phyloP scores from a whole-genome alignment of 805 yeast genomes.

The Zygoascus flipseniorum region DNA sequence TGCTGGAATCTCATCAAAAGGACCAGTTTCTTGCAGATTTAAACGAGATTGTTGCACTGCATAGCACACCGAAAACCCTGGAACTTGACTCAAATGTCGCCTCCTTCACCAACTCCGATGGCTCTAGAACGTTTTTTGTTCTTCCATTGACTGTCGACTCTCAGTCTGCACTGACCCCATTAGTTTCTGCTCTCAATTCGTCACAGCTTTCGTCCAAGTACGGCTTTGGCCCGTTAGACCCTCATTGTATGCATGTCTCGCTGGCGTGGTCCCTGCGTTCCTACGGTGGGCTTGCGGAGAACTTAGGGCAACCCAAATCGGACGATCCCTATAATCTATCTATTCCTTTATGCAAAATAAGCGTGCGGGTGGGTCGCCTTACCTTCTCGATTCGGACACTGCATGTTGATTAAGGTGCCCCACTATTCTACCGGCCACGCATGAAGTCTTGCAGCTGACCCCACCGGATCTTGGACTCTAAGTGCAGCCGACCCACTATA shows the following conservation, averaged over 20 bases:
- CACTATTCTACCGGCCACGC: too few relatives aligned
- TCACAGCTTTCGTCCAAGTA: background rate
- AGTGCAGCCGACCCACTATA: too few relatives aligned
- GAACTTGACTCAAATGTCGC: background rate
- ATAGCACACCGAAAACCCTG: background rate
- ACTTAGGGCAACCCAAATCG: too few relatives aligned
- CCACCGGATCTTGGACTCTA: too few relatives aligned
- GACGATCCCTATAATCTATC: too few relatives aligned
- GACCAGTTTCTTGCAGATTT: slow-evolving; percentile 6
- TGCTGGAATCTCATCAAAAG: slow-evolving; percentile 14
- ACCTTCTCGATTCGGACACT: background rate
- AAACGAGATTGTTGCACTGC: background rate
- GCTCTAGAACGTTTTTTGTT: slow-evolving; percentile 1
- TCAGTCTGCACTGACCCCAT: background rate
- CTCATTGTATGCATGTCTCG: background rate
- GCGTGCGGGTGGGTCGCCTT: background rate
- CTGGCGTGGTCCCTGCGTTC: background rate
- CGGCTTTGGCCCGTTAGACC: background rate
- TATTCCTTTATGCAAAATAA: background rate
- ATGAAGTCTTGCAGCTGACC: too few relatives aligned
- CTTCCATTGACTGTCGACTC: background rate
- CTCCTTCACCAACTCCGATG: background rate
- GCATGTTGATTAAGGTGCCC: too few relatives aligned
- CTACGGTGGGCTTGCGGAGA: too few relatives aligned
- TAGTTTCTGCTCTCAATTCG: background rate